A percentile compares a stretch with the other conserved stretches of the same genome.
These are phyloP conservation scores for Retiboletus fuscus DNA, from an alignment of 1,284 basidiomycete species.

Conservation along the genomic window DNA sequence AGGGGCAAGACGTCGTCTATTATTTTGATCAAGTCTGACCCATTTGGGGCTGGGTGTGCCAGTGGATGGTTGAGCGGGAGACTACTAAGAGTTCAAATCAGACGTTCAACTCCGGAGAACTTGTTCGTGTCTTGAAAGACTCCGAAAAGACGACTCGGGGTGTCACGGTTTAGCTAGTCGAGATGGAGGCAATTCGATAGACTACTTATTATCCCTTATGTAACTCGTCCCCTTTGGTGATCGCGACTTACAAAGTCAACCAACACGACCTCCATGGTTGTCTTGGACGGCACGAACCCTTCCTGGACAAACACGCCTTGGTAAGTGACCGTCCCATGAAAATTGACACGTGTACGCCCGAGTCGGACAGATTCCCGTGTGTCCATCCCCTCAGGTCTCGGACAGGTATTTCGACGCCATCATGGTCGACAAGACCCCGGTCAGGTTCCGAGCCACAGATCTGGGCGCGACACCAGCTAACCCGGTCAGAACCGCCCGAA, in stretches of 20 bases:
- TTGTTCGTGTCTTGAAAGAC: too few relatives aligned
- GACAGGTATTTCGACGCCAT: constrained; percentile 67
- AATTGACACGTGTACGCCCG: neutral
- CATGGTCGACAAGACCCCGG: constrained; percentile 80
- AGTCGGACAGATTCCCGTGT: constrained; percentile 66
- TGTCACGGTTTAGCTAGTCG: too few relatives aligned
- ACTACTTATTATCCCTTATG: too few relatives aligned
- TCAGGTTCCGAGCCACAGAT: constrained; percentile 84
- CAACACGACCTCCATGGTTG: constrained; percentile 60
- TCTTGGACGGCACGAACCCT: constrained; percentile 69
- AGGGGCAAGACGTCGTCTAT: too few relatives aligned
- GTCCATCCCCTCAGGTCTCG: constrained; percentile 77
- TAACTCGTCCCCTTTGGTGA: constrained; percentile 73
- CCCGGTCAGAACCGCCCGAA: constrained; percentile 78
- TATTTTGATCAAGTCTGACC: too few relatives aligned
- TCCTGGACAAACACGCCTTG: neutral
- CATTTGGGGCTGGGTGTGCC: too few relatives aligned
- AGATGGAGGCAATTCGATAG: too few relatives aligned
- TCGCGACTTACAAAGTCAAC: constrained; percentile 58
- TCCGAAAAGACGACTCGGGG: too few relatives aligned
- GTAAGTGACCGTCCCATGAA: neutral
- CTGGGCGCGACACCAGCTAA: constrained; percentile 86
- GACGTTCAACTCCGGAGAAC: too few relatives aligned
- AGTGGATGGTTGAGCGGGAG: too few relatives aligned
- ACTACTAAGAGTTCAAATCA: too few relatives aligned